Evolutionary conservation across 2,329 filamentous ascomycete species (phyloP).

Genomic region (Claviceps capensis): DNA sequence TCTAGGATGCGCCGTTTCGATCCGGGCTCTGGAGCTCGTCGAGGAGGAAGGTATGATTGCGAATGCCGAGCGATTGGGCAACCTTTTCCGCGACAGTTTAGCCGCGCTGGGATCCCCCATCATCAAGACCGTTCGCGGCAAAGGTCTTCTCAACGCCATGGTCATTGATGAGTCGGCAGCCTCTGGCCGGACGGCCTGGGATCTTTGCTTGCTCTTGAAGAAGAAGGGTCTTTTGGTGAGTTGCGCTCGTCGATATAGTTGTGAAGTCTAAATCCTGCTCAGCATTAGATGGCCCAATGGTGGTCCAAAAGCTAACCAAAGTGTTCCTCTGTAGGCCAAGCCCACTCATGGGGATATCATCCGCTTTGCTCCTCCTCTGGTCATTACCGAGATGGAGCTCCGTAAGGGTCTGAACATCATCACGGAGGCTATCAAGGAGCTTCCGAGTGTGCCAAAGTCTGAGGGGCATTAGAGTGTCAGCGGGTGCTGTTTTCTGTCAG

Average conservation of each 20-base stretch:
- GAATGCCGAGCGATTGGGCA: slow-evolving; percentile 66
- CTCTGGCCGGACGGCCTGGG: slow-evolving; percentile 81
- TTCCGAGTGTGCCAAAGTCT: slow-evolving; percentile 44
- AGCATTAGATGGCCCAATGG: no score
- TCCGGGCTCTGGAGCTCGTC: slow-evolving; percentile 86
- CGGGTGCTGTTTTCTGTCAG: not conserved
- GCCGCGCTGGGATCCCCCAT: slow-evolving; percentile 63
- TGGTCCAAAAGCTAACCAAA: not conserved
- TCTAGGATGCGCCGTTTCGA: slow-evolving; percentile 86
- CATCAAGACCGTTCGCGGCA: slow-evolving; percentile 73
- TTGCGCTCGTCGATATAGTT: not conserved
- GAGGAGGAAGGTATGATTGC: slow-evolving; percentile 82
- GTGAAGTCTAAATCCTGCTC: not conserved
- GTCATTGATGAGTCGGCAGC: slow-evolving; percentile 87
- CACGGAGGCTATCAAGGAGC: slow-evolving; percentile 63
- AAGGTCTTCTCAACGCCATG: slow-evolving; percentile 88
- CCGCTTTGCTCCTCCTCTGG: slow-evolving; percentile 86
- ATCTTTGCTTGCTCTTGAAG: slow-evolving; percentile 91
- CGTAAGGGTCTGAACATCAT: slow-evolving; percentile 67
- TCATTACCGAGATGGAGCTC: slow-evolving; percentile 84
- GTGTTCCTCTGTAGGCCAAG: slow-evolving; percentile 55
- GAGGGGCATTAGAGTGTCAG: slow-evolving; percentile 19
- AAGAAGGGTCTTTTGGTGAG: slow-evolving; percentile 83
- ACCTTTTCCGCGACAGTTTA: slow-evolving; percentile 70
- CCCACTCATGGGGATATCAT: slow-evolving; percentile 98